Evolutionary conservation across 805 yeast genomes (phyloP), one percentile per base, ranked within the genome.

Genomic region (Millerozyma acaciae): DNA sequence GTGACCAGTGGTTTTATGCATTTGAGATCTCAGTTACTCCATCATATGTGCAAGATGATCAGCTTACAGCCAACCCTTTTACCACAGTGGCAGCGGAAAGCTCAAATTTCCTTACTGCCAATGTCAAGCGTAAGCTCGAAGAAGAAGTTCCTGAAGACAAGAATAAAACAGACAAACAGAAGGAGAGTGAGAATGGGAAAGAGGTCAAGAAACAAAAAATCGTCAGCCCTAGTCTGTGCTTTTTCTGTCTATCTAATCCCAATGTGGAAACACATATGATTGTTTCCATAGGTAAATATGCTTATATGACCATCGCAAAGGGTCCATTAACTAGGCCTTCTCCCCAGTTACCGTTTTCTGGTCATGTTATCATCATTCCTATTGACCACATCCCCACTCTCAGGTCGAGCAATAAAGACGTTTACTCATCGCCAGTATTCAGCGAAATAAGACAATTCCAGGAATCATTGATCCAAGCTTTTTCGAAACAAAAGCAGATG

Each of bases 231-330:
- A 65, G 63, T 9, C 58, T 65, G 27, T 88, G 97, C 51, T 88
- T 84, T 57, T 85, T 88, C 50, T 88, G 96, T 52, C 68, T 88
- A 13, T 76, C 90, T 1, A 86, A 85, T 48, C 84, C 95, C 0
- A 72, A 78, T 9, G 69, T 84, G 5, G 89, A 82, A 43, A 67
- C 84, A 2, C 94, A 87, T 53, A 77, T 89, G 82, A 75, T 88
- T 8, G 69, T 87, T 1, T 75, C 93, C 0, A 81, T 89, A 33
- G 90, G 85, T 0, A 70, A 71, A 8, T 62, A 65, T 28, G 60
- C 77, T 0, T 88, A 87, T 51, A 32, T 88, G 37, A 80, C 96
- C 0, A 67, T 80, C 10, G 94, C 95, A 0, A 87, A 84, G 50
- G 97, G 97, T 0, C 96, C 97, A 0, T 57, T 88, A 13, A 75